phyloP scores from a whole-genome alignment of 2,329 filamentous ascomycete species.

The Blumeria hordei region DNA sequence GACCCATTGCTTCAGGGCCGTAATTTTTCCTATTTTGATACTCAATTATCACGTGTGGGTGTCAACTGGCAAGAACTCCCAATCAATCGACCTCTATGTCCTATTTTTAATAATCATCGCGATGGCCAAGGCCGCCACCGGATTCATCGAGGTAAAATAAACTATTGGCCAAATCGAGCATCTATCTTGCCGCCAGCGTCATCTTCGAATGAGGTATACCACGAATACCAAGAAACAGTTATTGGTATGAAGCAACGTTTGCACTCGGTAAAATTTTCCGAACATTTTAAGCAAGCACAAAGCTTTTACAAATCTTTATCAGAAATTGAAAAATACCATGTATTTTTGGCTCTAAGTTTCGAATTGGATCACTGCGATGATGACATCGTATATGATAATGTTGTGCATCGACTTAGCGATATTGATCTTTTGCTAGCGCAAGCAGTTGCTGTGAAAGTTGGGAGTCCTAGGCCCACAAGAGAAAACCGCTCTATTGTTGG shows the following conservation, averaged over 20 bases:
- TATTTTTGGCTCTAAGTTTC: constrained; percentile 36
- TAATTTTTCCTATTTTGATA: constrained; percentile 44
- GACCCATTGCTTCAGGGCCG: constrained; percentile 53
- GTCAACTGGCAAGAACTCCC: constrained; percentile 56
- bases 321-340: constrained; percentile 37
- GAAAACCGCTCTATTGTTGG: constrained; percentile 35
- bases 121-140: constrained; percentile 51
- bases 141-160: constrained; percentile 48
- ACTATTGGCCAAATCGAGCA: constrained; percentile 61
- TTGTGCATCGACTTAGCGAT: constrained; percentile 42
- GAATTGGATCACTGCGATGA: constrained; percentile 69
- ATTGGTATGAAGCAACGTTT: constrained; percentile 46
- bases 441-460: constrained; percentile 44
- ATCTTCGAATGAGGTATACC: constrained; percentile 37
- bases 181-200: constrained; percentile 36
- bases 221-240: constrained; percentile 40
- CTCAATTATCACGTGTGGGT: constrained; percentile 45
- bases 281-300: constrained; percentile 57
- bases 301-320: constrained; percentile 63
- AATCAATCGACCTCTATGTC: constrained; percentile 52
- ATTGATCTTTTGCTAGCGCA: constrained; percentile 49
- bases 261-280: constrained; percentile 48
- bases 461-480: constrained; percentile 32
- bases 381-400: constrained; percentile 45
- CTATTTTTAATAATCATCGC: constrained; percentile 52